Evolutionary conservation across 108 stramenopile genomes (phyloP).

Genomic region (Hondaea fermentalgiana): DNA sequence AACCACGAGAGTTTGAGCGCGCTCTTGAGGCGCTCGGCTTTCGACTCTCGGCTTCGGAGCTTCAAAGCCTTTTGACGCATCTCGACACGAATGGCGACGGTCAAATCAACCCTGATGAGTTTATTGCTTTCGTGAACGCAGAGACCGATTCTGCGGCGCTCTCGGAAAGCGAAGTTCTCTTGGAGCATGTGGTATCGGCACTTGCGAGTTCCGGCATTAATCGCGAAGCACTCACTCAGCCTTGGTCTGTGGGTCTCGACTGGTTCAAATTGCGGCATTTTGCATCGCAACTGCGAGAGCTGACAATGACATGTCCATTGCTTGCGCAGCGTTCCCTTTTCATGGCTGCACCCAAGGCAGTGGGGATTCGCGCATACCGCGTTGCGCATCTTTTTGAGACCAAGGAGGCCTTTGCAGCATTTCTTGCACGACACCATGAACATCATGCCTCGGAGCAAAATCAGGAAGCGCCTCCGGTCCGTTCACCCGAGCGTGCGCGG

Average conservation of each 20-base stretch:
- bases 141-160: neutral
- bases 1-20: neutral
- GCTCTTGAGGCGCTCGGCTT: neutral
- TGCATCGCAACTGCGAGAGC: neutral
- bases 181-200: neutral
- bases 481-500: neutral
- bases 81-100: constrained; percentile 4
- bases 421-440: neutral
- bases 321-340: neutral
- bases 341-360: neutral
- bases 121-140: neutral
- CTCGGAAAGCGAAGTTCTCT: neutral
- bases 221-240: neutral
- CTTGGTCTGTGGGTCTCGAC: neutral
- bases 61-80: neutral
- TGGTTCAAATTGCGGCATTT: constrained; percentile 4
- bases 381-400: neutral
- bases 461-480: neutral
- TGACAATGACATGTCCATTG: neutral
- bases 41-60: neutral
- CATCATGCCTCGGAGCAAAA: neutral
- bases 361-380: neutral
- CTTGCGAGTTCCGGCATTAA: neutral
- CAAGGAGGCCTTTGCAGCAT: neutral
- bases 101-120: neutral